phyloP scores from a whole-genome alignment of 805 yeast species.

The Saccharomycodes ludwigii region DNA sequence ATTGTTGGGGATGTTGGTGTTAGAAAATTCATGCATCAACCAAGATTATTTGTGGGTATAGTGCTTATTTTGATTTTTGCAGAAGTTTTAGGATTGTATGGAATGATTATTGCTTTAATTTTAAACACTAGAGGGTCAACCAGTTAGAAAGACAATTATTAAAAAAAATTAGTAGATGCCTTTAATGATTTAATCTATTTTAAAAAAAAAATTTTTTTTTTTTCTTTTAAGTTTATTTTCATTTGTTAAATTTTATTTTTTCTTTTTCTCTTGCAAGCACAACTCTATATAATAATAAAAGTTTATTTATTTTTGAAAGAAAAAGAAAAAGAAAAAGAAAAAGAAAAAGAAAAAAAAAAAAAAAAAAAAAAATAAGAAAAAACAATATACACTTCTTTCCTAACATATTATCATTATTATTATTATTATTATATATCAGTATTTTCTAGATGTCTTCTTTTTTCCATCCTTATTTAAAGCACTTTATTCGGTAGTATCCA shows the following conservation, averaged over 20 bases:
- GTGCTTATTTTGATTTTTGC: conserved; percentile 83
- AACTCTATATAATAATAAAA: not conserved
- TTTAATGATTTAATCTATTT: too few relatives aligned
- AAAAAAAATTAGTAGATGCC: too few relatives aligned
- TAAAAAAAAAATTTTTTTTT: too few relatives aligned
- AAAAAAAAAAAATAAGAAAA: not conserved
- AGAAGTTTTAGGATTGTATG: conserved; percentile 82
- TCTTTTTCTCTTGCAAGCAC: too few relatives aligned
- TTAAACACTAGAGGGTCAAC: conserved; percentile 82
- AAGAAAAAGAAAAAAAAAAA: not conserved
- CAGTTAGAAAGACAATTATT: conserved; percentile 1
- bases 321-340: too few relatives aligned
- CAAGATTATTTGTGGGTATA: conserved; percentile 79
- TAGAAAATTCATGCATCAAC: conserved; percentile 78
- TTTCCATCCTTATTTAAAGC: too few relatives aligned
- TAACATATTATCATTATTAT: not conserved
- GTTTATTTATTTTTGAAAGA: not conserved
- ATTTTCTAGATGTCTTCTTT: too few relatives aligned
- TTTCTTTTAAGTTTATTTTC: too few relatives aligned
- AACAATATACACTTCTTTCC: not conserved
- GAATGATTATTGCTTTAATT: conserved; percentile 90
- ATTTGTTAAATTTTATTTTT: too few relatives aligned
- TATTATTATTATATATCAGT: too few relatives aligned
- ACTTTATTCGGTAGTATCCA: conserved; percentile 22
- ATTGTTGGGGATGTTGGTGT: conserved; percentile 92